These are phyloP conservation scores for Neurospora crassa DNA, from an alignment of 2,329 filamentous ascomycete species.

Conservation along the genomic window DNA sequence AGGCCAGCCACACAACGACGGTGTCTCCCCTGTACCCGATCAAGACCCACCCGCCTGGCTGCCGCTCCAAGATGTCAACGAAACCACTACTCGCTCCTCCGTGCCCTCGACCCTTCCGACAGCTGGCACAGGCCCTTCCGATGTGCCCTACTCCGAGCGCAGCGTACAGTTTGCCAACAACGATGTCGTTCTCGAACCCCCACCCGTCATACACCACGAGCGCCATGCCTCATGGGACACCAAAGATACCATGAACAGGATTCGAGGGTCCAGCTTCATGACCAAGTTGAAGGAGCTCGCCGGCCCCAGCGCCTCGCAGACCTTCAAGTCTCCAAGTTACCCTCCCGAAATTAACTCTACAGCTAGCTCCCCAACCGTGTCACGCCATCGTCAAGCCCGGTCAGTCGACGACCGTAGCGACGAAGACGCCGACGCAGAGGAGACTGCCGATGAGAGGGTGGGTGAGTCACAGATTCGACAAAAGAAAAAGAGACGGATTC, in stretches of 20 bases:
- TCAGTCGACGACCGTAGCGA: conserved; percentile 54
- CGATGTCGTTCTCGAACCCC: conserved; percentile 38
- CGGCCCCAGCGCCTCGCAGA: conserved; percentile 31
- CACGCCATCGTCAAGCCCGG: conserved; percentile 25
- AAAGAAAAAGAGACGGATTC: conserved; percentile 54
- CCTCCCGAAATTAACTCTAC: conserved; percentile 29
- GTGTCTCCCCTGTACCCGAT: conserved; percentile 18
- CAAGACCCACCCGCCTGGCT: conserved; percentile 5
- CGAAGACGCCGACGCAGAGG: conserved; percentile 70
- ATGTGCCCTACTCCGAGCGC: conserved; percentile 21
- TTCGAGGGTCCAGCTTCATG: conserved; percentile 59
- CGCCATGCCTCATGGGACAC: conserved; percentile 60
- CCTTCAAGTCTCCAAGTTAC: conserved; percentile 11
- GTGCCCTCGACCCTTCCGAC: conserved; percentile 5
- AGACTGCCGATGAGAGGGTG: conserved; percentile 69
- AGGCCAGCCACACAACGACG: conserved; percentile 22
- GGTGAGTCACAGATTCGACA: conserved; percentile 40
- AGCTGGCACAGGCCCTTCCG: conserved; percentile 15
- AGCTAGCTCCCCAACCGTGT: conserved; percentile 37
- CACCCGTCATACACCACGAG: conserved; percentile 35
- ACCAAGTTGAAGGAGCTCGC: conserved; percentile 69
- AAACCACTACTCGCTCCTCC: conserved; percentile 6
- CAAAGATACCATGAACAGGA: conserved; percentile 48
- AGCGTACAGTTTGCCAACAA: conserved; percentile 69
- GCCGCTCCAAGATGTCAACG: conserved; percentile 12